A percentile compares a stretch with the other conserved stretches of the same genome.
Evolutionary conservation across 1,139 yeast species (phyloP).

Genomic region (Saccharomyces hybrid): DNA sequence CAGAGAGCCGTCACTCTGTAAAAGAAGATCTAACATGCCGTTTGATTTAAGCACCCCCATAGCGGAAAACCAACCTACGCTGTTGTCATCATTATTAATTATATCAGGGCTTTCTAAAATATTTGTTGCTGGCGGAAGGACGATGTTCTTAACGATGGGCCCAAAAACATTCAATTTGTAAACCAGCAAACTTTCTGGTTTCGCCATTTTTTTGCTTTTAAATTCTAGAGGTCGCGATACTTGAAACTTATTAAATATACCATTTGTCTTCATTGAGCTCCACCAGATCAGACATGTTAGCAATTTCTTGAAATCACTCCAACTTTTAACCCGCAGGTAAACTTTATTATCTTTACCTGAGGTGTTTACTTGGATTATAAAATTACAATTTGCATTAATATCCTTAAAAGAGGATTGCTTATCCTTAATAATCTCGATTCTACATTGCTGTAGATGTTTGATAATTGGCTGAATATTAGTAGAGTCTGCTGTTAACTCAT

Average conservation of each 20-base stretch:
- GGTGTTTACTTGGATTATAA: constrained; percentile 42
- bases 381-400: constrained; percentile 29
- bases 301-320: constrained; percentile 41
- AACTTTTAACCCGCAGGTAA: constrained; percentile 41
- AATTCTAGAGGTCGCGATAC: constrained; percentile 12
- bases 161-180: constrained; percentile 62
- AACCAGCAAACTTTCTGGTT: constrained; percentile 37
- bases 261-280: constrained; percentile 54
- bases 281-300: constrained; percentile 52
- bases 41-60: constrained; percentile 65
- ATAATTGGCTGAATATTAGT: constrained; percentile 25
- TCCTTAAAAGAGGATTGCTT: constrained; percentile 11
- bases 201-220: constrained; percentile 20
- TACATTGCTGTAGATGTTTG: constrained; percentile 35
- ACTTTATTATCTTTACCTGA: constrained; percentile 37
- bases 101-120: neutral
- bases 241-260: constrained; percentile 45
- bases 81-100: neutral
- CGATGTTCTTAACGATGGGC: constrained; percentile 42
- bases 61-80: constrained; percentile 55
- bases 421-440: constrained; percentile 21
- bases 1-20: constrained; percentile 61
- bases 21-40: constrained; percentile 57
- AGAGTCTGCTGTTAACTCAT: constrained; percentile 5
- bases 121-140: neutral